phyloP scores from a whole-genome alignment of 2,329 filamentous ascomycete genomes.

The Arthroderma sp. region DNA sequence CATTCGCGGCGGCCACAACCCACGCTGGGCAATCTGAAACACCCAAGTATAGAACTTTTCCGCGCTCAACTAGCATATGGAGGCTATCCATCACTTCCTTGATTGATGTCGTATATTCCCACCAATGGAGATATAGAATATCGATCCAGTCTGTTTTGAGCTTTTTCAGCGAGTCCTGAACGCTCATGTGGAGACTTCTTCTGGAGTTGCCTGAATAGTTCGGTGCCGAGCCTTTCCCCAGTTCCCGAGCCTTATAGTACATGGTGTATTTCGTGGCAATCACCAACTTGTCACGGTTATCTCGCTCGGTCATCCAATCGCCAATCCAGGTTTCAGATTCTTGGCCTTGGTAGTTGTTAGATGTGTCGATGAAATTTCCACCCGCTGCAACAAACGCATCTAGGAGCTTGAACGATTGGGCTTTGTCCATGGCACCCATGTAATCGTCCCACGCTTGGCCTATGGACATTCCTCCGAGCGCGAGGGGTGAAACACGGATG shows the following conservation, averaged over 20 bases:
- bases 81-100: conserved; percentile 25
- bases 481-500: conserved; percentile 54
- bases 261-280: conserved; percentile 58
- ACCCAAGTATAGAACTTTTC: conserved; percentile 17
- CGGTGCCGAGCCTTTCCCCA: conserved; percentile 26
- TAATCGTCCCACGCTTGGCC: conserved; percentile 31
- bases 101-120: conserved; percentile 32
- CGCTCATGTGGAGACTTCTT: conserved; percentile 29
- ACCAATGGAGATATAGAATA: conserved; percentile 44
- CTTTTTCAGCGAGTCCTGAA: conserved; percentile 34
- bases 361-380: conserved; percentile 62
- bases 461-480: conserved; percentile 27
- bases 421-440: conserved; percentile 54
- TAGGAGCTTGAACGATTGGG: conserved; percentile 48
- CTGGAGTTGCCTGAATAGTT: conserved; percentile 36
- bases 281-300: conserved; percentile 55
- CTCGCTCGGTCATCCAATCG: conserved; percentile 54
- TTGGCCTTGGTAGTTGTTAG: conserved; percentile 55
- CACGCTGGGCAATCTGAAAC: conserved; percentile 17
- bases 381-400: conserved; percentile 53
- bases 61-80: conserved; percentile 13
- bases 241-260: conserved; percentile 34
- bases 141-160: conserved; percentile 42
- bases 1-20: conserved; percentile 15
- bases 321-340: conserved; percentile 54